Evolutionary conservation across 306 rosid species (phyloP), one percentile per base, ranked within the genome.

Genomic region (Malus sylvestris): DNA sequence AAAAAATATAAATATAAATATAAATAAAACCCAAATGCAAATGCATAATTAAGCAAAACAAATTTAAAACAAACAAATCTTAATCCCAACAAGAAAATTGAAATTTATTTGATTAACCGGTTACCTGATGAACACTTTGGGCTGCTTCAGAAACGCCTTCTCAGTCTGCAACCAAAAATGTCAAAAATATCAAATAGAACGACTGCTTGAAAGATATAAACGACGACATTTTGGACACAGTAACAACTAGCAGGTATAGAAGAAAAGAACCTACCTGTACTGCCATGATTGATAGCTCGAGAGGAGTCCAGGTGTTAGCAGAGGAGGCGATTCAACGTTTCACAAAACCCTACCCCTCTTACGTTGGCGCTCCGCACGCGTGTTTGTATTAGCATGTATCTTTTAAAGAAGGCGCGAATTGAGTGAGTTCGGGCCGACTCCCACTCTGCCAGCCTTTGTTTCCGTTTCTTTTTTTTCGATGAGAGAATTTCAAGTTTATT

Each of bases 101-200:
- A 7, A 59, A 13, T 20, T 38, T 35, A 6, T 49, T 61, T 8
- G 8, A 23, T 11, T 14, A 49, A 14, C 53, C 10, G 25, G 8
- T 20, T 81, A 91, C 94, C 94, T 27, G 23, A 89, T 67, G 73
- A 91, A 91, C 82, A 91, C 95, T 52, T 85, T 89, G 2, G 89
- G 93, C 76, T 91, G 95, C 86, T 91, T 91, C 62, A 91, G 76
- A 81, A 86, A 91, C 22, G 95, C 93, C 78, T 89, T 93, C 89
- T 93, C 91, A 4, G 97, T 91, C 94, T 88, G 81, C 70, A 81
- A 76, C 53, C 62, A 18, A 76, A 55, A 27, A 4, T 57, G 58
- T 0, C 3, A 35, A 49, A 40, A 52, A 49, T 14, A 49, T 15
- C 55, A 49, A 4, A 13, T 0, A 45, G 45, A 30, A 20, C 46